These are phyloP conservation scores for Zygnema cylindricum DNA, from an alignment of 139 green algal genomes.

Conservation along the genomic window DNA sequence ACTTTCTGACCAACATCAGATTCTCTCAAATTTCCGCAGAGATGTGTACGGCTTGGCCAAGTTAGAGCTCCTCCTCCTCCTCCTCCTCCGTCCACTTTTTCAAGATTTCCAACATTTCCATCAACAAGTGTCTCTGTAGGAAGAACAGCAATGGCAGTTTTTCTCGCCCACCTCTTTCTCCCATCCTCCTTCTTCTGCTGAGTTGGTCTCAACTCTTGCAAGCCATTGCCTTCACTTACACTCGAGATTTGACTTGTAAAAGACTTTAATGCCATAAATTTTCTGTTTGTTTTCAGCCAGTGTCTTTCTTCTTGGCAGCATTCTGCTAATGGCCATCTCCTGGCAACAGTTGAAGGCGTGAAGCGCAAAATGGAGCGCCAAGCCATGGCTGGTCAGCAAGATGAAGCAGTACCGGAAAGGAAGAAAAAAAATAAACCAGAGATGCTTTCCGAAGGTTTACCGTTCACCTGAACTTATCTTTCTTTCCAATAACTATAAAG, in stretches of 20 bases:
- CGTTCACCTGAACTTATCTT: too few species aligned
- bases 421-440: too few species aligned
- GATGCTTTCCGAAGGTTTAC: too few species aligned
- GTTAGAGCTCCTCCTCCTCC: neutral
- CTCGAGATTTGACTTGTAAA: neutral
- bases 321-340: neutral
- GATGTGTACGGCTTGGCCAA: slow-evolving; percentile 17
- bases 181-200: neutral
- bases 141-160: neutral
- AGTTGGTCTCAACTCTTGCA: neutral
- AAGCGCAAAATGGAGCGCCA: neutral
- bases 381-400: neutral
- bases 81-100: neutral
- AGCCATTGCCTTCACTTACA: neutral
- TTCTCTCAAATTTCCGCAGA: slow-evolving; percentile 70
- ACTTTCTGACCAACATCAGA: slow-evolving; percentile 68
- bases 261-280: neutral
- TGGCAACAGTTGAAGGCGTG: too few species aligned
- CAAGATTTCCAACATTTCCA: too few species aligned
- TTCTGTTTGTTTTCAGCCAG: too few species aligned
- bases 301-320: neutral
- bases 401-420: too few species aligned
- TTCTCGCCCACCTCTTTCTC: neutral
- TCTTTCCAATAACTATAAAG: too few species aligned
- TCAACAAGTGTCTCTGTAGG: neutral